These are phyloP conservation scores for Pseudocercospora fuligena DNA, from an alignment of 2,329 filamentous ascomycete species.

Conservation along the genomic window DNA sequence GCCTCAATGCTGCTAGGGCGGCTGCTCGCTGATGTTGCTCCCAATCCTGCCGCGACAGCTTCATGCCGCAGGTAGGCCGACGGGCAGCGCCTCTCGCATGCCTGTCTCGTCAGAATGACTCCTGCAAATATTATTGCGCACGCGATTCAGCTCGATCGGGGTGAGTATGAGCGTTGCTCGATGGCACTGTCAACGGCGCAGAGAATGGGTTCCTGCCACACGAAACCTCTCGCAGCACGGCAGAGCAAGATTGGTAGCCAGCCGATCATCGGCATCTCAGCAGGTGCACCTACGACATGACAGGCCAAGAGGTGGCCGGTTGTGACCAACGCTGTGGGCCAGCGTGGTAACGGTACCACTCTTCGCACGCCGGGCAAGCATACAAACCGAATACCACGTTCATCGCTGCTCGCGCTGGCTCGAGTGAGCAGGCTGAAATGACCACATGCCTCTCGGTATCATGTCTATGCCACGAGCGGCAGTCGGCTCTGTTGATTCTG, in stretches of 20 bases:
- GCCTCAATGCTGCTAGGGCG: conserved; percentile 12
- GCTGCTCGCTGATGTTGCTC: not conserved
- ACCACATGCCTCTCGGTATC: not conserved
- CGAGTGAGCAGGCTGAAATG: not conserved
- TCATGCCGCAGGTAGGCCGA: conserved; percentile 23
- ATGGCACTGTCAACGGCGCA: too few relatives aligned
- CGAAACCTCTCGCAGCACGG: not conserved
- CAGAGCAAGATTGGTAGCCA: not conserved
- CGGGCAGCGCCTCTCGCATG: conserved; percentile 11
- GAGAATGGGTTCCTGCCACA: not conserved
- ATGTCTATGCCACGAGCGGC: not conserved
- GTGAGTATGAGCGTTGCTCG: not conserved
- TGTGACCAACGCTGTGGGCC: conserved; percentile 27
- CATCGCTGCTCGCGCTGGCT: conserved; percentile 13
- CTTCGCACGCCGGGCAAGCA: conserved; percentile 12
- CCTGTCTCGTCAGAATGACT: not conserved
- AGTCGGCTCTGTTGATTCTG: not conserved
- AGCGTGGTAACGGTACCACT: conserved; percentile 28
- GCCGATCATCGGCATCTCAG: not conserved
- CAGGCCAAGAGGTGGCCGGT: conserved; percentile 16
- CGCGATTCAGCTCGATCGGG: not conserved
- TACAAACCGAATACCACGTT: conserved; percentile 22
- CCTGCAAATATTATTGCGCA: not conserved
- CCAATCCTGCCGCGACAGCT: conserved; percentile 16
- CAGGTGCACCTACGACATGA: conserved; percentile 5